phyloP scores from a whole-genome alignment of 192 early-diverging fungal species.

The Coemansia sp. region DNA sequence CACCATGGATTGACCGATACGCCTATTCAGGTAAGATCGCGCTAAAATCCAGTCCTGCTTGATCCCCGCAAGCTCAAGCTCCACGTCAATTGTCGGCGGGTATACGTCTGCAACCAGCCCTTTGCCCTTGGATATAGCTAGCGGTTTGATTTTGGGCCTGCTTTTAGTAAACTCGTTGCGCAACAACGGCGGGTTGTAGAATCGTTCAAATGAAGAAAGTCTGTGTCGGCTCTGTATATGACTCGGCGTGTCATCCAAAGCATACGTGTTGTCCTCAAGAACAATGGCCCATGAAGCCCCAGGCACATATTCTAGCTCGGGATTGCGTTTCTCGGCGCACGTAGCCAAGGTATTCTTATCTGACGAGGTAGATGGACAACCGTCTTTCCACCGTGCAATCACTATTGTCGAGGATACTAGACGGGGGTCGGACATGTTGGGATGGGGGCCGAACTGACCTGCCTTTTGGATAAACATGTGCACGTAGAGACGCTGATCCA shows the following conservation, averaged over 20 bases:
- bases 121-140: neutral
- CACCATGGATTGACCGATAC: neutral
- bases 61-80: constrained; percentile 8
- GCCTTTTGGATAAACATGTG: constrained; percentile 18
- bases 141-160: neutral
- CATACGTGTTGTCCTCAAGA: constrained; percentile 5
- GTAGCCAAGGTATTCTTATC: neutral
- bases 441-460: constrained; percentile 2
- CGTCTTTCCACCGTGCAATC: neutral
- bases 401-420: neutral
- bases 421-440: constrained; percentile 14
- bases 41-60: constrained; percentile 1
- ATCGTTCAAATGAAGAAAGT: neutral
- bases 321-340: neutral
- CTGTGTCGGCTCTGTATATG: neutral
- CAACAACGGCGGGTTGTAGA: constrained; percentile 7
- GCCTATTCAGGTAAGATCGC: neutral
- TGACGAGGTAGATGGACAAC: neutral
- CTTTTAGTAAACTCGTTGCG: neutral
- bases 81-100: constrained; percentile 5
- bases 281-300: constrained; percentile 13
- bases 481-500: neutral
- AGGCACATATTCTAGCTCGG: neutral
- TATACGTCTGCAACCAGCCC: neutral
- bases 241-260: neutral